These are phyloP conservation scores for Selenicereus undatus DNA, from an alignment of 148 eudicot species.

Conservation along the genomic window DNA sequence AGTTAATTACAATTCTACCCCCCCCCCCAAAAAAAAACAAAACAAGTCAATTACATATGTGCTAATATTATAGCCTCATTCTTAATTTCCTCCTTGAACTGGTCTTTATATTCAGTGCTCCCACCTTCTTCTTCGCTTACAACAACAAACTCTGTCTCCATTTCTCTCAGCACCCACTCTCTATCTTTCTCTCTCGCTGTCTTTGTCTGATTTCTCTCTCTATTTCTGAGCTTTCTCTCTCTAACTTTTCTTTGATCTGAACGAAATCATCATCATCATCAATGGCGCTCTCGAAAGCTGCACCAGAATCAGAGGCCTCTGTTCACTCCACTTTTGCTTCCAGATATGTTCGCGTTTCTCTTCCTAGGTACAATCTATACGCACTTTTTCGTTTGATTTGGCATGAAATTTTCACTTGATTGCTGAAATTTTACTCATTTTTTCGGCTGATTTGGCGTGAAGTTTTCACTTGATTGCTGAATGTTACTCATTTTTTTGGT, in stretches of 20 bases:
- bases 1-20: background rate
- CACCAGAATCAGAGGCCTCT: constrained; percentile 27
- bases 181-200: background rate
- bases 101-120: background rate
- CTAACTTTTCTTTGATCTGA: background rate
- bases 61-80: no score
- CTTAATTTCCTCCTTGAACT: background rate
- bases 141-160: background rate
- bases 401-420: background rate
- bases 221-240: background rate
- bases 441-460: no score
- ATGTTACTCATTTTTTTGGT: no score
- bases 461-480: no score
- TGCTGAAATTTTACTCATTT: background rate
- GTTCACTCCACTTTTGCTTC: constrained; percentile 58
- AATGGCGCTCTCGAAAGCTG: constrained; percentile 40
- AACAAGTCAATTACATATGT: no score
- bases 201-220: background rate
- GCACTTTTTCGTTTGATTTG: background rate
- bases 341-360: constrained; percentile 46
- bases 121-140: constrained; percentile 2
- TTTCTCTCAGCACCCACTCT: background rate
- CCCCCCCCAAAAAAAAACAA: no score
- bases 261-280: background rate
- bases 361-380: constrained; percentile 39